Evolutionary conservation across 345 rosid species (phyloP), one percentile per base, ranked within the genome.

Genomic region (Noccaea caerulescens): DNA sequence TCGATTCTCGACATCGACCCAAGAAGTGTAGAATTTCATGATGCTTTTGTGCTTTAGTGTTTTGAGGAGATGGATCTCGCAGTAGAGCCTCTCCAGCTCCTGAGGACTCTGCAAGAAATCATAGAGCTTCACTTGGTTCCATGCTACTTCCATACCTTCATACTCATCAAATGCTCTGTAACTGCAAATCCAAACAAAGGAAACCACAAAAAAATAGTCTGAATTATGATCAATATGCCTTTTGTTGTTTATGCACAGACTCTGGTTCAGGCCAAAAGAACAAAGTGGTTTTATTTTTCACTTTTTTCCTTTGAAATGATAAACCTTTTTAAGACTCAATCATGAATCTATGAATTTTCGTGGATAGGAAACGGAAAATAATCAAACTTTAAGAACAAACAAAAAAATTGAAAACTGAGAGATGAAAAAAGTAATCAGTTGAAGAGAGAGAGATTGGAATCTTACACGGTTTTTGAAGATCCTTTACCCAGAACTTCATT

Each of bases 391-490:
- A 69, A 10, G 37, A 36, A 58, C 20, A 18, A 18, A 18, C 20
- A 18, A 18, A 61, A 63, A 56, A 54, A 63, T 59, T 30, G 50
- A 68, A 39, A 63, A 44, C 10, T 4, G 66, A 64, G 39, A 46
- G 16, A 46, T 56, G 16, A 50, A 30, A 12, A 57, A 14, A 62
- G 1, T 8, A 20, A 20, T 10, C 34, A 58, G 32, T 23, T 5
- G 1, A 57, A 68, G n/a, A 37, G 30, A 73, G 30, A 73, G 58
- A 79, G 41, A 14, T 34, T 33, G 20, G 80, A 82, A 72, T 45
- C 87, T 70, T 87, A 94, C 99, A 94, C 99, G 10, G 78, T 94
- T 86, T 94, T 94, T 55, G 97, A 91, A 86, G 99, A 93, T 73
- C 99, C 99, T 83, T 85, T 91, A 43, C 99, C 99, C 36, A 94